Evolutionary conservation across 179 eudicot genomes (phyloP), one percentile per base, ranked within the genome.

Genomic region (Patellifolia procumbens): DNA sequence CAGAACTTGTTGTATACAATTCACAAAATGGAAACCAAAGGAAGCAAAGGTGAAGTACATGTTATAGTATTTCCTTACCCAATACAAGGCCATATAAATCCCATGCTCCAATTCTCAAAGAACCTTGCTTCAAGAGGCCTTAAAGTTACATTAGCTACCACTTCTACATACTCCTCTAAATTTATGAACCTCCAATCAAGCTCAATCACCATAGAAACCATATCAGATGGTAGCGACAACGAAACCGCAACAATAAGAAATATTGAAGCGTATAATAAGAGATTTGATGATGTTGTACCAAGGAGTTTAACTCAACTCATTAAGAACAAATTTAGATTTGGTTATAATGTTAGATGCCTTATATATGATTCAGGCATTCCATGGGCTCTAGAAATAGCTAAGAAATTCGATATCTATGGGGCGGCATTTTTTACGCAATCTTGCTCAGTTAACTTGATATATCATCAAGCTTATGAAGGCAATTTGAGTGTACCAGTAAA

Each of bases 71-170:
- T 81, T 64, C 80, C 83, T 22, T 76, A 45, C n/a, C 80, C 77
- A 13, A 59, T 77, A 16, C 84, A 77, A 81, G 84, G 84, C 16
- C 84, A 81, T 68, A 77, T 77, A 3, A 81, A 81, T 34, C 84
- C 84, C 37, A 81, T 81, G 81, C 78, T 81, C 51, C 84, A 81
- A 81, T 81, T 81, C 28, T 77, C 84, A 0, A 81, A 81, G 35
- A 81, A 77, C 77, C 75, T 81, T 17, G 72, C 67, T 58, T 81
- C 81, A 67, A 77, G 81, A 77, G 81, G 78, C 42, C 81, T 81
- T 39, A 49, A 43, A 39, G 72, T 81, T 31, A 77, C 84, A 31
- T 9, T 81, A 59, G 78, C 53, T 48, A 77, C 81, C 26, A 77
- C 81, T 46, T 51, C 68, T 20, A 8, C 69, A 5, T 74, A 56